Base-by-base conservation (phyloP, 2,329 filamentous ascomycete genomes). In the Cyanodermella asteris region DNA sequence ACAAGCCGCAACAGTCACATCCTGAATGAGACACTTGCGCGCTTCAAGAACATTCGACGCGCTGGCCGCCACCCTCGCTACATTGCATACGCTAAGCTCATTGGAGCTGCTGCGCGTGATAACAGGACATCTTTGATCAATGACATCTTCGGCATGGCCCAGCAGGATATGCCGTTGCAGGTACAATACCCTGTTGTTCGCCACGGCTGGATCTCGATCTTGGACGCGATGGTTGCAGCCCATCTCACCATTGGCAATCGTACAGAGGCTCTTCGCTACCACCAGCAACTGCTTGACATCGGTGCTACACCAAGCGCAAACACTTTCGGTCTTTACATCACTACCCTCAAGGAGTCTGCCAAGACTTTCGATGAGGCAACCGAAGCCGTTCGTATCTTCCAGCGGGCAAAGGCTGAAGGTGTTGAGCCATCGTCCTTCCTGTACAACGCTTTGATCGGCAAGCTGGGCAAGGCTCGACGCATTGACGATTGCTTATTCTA, bases 401-500 rank as follows among this genome's bases (percentile, higher is more conserved):
- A 87, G 41, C 77, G 81, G 29, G 82, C 87, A 30, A 81, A 90
- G 55, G 59, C 74, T 8, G 87, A 97, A 52, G 82, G 84, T 30
- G 87, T 97, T 9, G 78, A 91, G 51, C 82, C 87, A 12, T 91
- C 77, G 23, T 91, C 84, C 0, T 97, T 97, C 61, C 52, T 97
- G 34, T 97, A 94, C 64, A 97, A 97, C 40, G 87, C 87, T 25
- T 61, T 97, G 16, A 97, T 97, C 37, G 87, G 87, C 42, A 97
- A 97, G 58, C 71, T 97, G 20, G 87, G 87, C 43, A 94, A 94
- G 61, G 87, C 87, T 28, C 76, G 87, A 27, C 81, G 87, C 32
- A 94, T 97, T 34, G 87, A 97, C 38, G 87, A 97, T 55, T 94
- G 84, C 44, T 66, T 97, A 13, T 90, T 87, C 48, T 94, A 93